Base-by-base conservation (phyloP, 2,329 filamentous ascomycete species). In the Chrysoporthe cubensis region DNA sequence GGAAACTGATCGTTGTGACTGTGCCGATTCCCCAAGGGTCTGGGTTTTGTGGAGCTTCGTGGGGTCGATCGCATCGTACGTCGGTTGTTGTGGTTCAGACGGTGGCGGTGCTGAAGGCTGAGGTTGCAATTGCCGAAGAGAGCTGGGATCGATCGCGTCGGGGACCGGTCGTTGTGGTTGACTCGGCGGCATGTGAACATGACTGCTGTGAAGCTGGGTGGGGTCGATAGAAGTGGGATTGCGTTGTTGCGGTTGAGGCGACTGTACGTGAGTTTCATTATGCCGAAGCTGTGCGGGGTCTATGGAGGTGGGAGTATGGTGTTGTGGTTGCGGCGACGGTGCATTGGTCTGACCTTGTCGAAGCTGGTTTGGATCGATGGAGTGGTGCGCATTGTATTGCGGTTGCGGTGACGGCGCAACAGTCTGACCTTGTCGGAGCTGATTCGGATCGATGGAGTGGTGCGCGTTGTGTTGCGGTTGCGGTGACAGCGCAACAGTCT, bases 31-130 rank as follows among this genome's bases (percentile, higher is more conserved):
- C 4, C 46, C 42, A 7, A 42, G n/a, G 48, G 62, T 42, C 50
- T 66, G 66, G 32, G 37, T 34, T 52, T 70, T 44, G 6, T 48
- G 59, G 14, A 65, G 46, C 21, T 37, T 63, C 52, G 37, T 62
- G 44, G 46, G 66, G 40, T 66, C 64, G 37, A 65, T 65, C 9
- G 26, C 63, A 16, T 65, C 63, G 37, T 48, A 60, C 5, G 26
- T 11, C 16, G 62, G 9, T 40, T 40, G 40, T 42, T 67, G 68
- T n/a, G 57, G 40, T 21, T 69, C 58, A 32, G 52, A 26, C 34
- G 62, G 52, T 48, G 65, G 48, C 42, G 66, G 21, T n/a, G 11
- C 34, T n/a, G 63, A 52, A 16, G 56, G 34, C 42, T 21, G 63
- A 40, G 52, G 37, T 60, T 61, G 59, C 59, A 21, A 2, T 37